These are phyloP conservation scores for Lodderomyces oxycetoniae DNA, from an alignment of 1,139 yeast species.

Conservation along the genomic window DNA sequence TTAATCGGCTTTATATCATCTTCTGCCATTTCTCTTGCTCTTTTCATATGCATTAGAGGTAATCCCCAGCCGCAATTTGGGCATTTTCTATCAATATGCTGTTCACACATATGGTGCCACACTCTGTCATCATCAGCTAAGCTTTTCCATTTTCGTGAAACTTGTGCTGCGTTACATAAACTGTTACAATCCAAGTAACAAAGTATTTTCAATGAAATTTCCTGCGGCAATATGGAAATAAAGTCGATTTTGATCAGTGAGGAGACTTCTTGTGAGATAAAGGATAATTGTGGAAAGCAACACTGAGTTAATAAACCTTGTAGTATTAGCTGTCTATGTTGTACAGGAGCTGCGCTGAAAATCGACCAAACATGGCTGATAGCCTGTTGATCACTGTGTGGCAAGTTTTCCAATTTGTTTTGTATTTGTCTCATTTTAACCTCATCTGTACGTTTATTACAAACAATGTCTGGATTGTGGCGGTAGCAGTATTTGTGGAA, in stretches of 20 bases:
- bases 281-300: conserved; percentile 90
- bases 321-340: conserved; percentile 67
- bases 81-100: conserved; percentile 93
- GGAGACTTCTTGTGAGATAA: conserved; percentile 73
- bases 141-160: conserved; percentile 76
- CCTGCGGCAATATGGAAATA: conserved; percentile 78
- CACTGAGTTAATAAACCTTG: conserved; percentile 86
- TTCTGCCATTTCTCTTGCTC: conserved; percentile 49
- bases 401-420: conserved; percentile 51
- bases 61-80: conserved; percentile 99
- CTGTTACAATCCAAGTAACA: conserved; percentile 90
- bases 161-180: conserved; percentile 90
- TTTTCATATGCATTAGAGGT: conserved; percentile 81
- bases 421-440: conserved; percentile 60
- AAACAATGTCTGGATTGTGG: conserved; percentile 79
- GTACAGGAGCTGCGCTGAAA: conserved; percentile 65
- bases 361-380: conserved; percentile 75
- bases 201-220: conserved; percentile 74
- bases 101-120: conserved; percentile 98
- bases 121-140: conserved; percentile 95
- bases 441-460: conserved; percentile 69
- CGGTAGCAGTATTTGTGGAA: conserved; percentile 76
- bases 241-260: conserved; percentile 83
- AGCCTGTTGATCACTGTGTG: conserved; percentile 63
- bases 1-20: conserved; percentile 24